A percentile compares a stretch with the other conserved stretches of the same genome.
These are phyloP conservation scores for Cercospora beticola DNA, from an alignment of 2,329 filamentous ascomycete genomes.

Conservation along the genomic window DNA sequence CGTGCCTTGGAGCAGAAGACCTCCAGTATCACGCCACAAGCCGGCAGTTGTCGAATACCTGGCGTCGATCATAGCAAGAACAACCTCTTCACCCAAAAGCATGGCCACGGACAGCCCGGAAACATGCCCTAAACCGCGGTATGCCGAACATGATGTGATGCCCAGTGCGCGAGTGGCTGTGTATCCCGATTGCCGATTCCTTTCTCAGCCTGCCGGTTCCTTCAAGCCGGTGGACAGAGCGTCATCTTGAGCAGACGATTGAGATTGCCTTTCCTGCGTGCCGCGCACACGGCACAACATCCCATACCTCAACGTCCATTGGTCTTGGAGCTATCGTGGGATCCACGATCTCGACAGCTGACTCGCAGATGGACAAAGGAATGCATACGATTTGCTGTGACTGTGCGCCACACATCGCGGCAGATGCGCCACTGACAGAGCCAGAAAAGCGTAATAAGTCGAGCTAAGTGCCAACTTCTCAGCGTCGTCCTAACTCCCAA, in stretches of 20 bases:
- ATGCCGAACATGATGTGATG: not conserved
- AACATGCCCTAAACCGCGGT: not conserved
- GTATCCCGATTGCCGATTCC: not conserved
- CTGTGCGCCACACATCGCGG: not conserved
- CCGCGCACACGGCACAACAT: not conserved
- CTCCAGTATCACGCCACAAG: not conserved
- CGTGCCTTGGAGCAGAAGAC: not conserved
- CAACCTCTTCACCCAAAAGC: not conserved
- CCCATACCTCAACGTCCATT: not conserved
- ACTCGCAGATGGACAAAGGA: not conserved
- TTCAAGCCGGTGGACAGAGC: not conserved
- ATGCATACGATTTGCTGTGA: not conserved
- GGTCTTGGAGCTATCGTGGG: not conserved
- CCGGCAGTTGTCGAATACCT: not conserved
- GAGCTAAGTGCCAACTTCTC: conserved; percentile 10
- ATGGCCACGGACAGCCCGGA: not conserved
- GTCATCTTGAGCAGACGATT: not conserved
- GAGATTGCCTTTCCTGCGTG: not conserved
- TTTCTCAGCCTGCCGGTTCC: not conserved
- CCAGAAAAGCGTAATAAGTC: conserved; percentile 6
- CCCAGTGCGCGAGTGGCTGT: not conserved
- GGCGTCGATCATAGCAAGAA: not conserved
- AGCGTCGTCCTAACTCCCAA: not conserved
- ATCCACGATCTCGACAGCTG: not conserved
- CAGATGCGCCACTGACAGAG: not conserved